A percentile compares a stretch with the other conserved stretches of the same genome.
Conservation (phyloP, 2,329 filamentous ascomycete genomes). For the Alternaria triticina region DNA sequence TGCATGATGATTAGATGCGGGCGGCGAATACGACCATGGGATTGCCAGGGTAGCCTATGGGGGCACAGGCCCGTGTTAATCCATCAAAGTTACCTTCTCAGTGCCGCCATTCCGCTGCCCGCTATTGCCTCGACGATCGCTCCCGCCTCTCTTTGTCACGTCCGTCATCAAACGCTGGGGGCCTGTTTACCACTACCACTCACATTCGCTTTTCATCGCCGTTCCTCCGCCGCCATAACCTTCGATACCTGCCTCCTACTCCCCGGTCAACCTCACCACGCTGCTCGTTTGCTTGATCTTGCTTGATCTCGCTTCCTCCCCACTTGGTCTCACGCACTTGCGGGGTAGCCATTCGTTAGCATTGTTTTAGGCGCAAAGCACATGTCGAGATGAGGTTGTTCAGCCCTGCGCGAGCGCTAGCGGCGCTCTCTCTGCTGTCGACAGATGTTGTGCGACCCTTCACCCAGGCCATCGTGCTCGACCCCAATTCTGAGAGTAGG, state of each 20-base stretch:
- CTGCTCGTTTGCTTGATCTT: constrained; percentile 2
- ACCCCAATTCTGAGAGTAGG: constrained; percentile 32
- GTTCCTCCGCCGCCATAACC: background rate
- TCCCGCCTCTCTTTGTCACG: constrained; percentile 12
- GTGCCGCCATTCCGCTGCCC: background rate
- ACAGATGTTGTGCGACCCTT: constrained; percentile 24
- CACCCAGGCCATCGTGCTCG: constrained; percentile 30
- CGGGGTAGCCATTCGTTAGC: constrained; percentile 5
- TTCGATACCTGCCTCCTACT: background rate
- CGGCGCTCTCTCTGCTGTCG: constrained; percentile 32
- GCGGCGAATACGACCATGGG: constrained; percentile 2
- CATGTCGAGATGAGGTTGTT: constrained; percentile 37
- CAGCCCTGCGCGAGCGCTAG: constrained; percentile 34
- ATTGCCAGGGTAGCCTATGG: background rate
- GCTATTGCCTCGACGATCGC: constrained; percentile 5
- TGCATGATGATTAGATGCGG: constrained; percentile 11
- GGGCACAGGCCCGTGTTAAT: background rate
- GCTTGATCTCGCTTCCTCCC: background rate
- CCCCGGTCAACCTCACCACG: background rate
- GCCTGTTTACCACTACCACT: background rate
- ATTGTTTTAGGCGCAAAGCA: constrained; percentile 11
- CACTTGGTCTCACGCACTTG: constrained; percentile 2
- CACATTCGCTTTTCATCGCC: constrained; percentile 3
- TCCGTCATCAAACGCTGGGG: constrained; percentile 1
- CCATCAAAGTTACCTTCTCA: background rate